Percentiles rank a stretch among this genome's conserved stretches.
Conservation (phyloP, 768 basidiomycete genomes). For the Dioszegia aurantiaca region DNA sequence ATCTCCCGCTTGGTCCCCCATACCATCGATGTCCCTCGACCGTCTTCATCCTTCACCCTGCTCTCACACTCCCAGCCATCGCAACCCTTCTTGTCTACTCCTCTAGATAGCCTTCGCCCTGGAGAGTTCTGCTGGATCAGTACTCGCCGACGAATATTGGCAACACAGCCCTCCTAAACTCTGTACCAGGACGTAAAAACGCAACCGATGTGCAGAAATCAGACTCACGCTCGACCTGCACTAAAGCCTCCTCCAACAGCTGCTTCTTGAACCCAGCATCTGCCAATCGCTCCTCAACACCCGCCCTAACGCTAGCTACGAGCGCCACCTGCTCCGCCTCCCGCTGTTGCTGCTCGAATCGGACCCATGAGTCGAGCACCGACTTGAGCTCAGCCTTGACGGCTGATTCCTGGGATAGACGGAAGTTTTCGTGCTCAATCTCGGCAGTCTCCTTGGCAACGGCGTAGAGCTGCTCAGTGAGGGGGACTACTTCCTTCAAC, state of each 20-base stretch:
- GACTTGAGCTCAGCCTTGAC: slow-evolving; percentile 85
- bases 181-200: neutral
- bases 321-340: slow-evolving; percentile 94
- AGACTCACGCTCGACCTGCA: slow-evolving; percentile 87
- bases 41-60: slow-evolving; percentile 5
- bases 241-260: slow-evolving; percentile 80
- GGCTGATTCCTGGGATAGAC: slow-evolving; percentile 81
- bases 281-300: slow-evolving; percentile 49
- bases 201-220: neutral
- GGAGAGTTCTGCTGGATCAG: slow-evolving; percentile 66
- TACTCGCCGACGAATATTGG: neutral
- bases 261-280: slow-evolving; percentile 81
- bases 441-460: slow-evolving; percentile 94
- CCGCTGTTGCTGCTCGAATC: slow-evolving; percentile 93
- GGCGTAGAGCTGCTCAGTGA: slow-evolving; percentile 86
- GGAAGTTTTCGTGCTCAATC: slow-evolving; percentile 84
- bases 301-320: slow-evolving; percentile 65
- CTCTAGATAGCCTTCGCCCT: slow-evolving; percentile 85
- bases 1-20: too few relatives aligned
- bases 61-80: neutral
- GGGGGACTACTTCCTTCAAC: slow-evolving; percentile 90
- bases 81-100: slow-evolving; percentile 2
- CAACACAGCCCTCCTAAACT: neutral
- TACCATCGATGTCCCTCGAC: too few relatives aligned
- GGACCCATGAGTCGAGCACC: slow-evolving; percentile 96